Evolutionary conservation across 768 basidiomycete genomes (phyloP).

Genomic region (Boletus tylopilopsis): DNA sequence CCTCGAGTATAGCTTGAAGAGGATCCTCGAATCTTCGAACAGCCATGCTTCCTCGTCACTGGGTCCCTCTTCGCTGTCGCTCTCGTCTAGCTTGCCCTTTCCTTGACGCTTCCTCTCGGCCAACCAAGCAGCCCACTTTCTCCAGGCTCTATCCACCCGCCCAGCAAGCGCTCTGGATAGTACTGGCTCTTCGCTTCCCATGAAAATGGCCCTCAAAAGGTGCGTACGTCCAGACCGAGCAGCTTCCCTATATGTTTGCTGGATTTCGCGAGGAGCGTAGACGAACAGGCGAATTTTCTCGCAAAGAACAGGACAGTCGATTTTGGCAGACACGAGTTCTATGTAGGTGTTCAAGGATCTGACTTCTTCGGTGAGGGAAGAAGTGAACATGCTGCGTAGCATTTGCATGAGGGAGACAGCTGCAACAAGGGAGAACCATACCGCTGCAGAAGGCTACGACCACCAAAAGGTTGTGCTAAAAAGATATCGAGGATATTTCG

Average conservation of each 20-base stretch:
- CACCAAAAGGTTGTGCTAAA: constrained; percentile 95
- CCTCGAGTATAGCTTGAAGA: constrained; percentile 73
- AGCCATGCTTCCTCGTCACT: constrained; percentile 95
- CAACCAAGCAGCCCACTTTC: constrained; percentile 76
- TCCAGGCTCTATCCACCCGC: constrained; percentile 71
- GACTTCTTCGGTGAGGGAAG: constrained; percentile 87
- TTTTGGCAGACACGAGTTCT: constrained; percentile 79
- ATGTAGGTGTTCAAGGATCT: constrained; percentile 83
- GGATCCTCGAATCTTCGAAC: constrained; percentile 83
- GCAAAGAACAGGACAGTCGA: constrained; percentile 84
- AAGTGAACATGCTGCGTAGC: constrained; percentile 83
- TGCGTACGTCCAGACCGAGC: constrained; percentile 74
- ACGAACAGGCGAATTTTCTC: constrained; percentile 86
- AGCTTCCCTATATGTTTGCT: constrained; percentile 74
- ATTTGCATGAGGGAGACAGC: constrained; percentile 2
- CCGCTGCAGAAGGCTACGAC: constrained; percentile 88
- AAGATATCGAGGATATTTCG: constrained; percentile 90
- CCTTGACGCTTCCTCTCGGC: constrained; percentile 52
- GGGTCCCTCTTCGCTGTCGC: constrained; percentile 93
- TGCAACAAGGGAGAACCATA: constrained; percentile 25
- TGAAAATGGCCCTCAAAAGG: constrained; percentile 74
- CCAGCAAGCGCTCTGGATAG: constrained; percentile 77
- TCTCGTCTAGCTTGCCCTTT: constrained; percentile 27
- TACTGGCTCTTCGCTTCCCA: constrained; percentile 70
- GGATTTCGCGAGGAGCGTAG: constrained; percentile 83